Base-by-base conservation (phyloP, 2,329 filamentous ascomycete genomes). In the Penicillium brevicompactum region DNA sequence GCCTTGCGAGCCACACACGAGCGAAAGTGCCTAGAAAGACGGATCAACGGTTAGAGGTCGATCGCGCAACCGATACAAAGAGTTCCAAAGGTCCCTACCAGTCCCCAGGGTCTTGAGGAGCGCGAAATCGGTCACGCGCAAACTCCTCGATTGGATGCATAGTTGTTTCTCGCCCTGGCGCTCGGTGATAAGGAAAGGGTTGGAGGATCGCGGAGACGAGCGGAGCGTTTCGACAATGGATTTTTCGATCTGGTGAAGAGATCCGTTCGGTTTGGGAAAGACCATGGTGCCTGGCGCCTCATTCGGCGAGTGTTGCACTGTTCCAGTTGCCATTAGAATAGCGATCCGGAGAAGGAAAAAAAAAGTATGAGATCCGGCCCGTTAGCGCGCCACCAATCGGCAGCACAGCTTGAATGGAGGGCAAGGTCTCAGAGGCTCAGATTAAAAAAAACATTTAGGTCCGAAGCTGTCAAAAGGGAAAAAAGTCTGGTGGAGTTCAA, bases 101-200 rank as follows among this genome's bases (percentile, higher is more conserved):
- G 79, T 81, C 22, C 79, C 79, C 45, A 81, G 68, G 7, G 79
- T 81, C 60, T 78, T 78, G 49, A 81, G 62, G 53, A 81, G 66
- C 37, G 74, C 67, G 59, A 81, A 81, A 57, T 81, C 78, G 45
- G 67, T 66, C 34, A 80, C 57, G 21, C 65, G 71, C 51, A 81
- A 57, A 30, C 62, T 69, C 42, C 62, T 64, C 16, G 72, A 71
- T 10, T 75, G 73, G 18, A 75, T 62, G n/a, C 70, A 70, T 30
- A 75, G 61, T 32, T 70, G 67, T 53, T 73, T 74, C 51, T 73
- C 68, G 52, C 75, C 68, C 34, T 70, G 70, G 49, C 70, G 69
- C 49, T 73, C 67, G 46, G 70, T 68, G 56, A 77, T 70, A 38
- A 76, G 67, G 46, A 70, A 73, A 34, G 73, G 73, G 52, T 69